Base-by-base conservation (phyloP, 2,329 filamentous ascomycete genomes). In the Cladosporium oxysporum region DNA sequence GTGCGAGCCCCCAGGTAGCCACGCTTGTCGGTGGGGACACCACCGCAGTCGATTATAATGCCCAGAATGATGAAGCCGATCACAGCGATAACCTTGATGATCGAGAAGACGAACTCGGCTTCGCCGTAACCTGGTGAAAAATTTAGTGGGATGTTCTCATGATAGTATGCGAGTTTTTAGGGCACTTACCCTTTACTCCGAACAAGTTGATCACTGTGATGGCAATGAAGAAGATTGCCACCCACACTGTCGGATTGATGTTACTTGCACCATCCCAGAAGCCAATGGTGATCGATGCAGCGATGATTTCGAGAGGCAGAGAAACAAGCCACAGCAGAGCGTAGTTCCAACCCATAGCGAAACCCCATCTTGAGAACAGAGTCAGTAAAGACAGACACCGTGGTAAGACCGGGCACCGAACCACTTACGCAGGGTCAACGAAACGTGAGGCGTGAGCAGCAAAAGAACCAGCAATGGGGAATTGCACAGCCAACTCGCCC, bases 131-230 rank as follows among this genome's bases (percentile, higher is more conserved):
- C 72, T 58, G 18, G 14, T 21, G 16, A 18, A 10, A 16, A 23
- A 53, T 31, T 55, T 16, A 53, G 33, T 16, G 21, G 11, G 33
- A 6, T 12, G 1, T 29, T 47, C 87, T 35, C 91, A 90, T 75
- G 96, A 95, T 65, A 93, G 81, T 71, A 96, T 96, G 74, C 97
- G 93, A 18, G 91, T 92, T 78, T 96, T 93, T 73, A 92, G 93
- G 71, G 96, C 97, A 29, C 90, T 91, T 74, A 58, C 60, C 60
- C 90, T 91, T 67, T 69, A 97, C 90, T 60, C 93, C 92, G 73
- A 94, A 95, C 69, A 96, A 78, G 76, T 97, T 97, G 79, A 97
- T 96, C 33, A 79, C 72, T 53, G 96, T 84, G 71, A 97, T 94
- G 64, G 90, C 72, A 18, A 88, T 67, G 66, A 95, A 86, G 78